phyloP scores from a whole-genome alignment of 2,329 filamentous ascomycete genomes.

The Fusarium nygamai region DNA sequence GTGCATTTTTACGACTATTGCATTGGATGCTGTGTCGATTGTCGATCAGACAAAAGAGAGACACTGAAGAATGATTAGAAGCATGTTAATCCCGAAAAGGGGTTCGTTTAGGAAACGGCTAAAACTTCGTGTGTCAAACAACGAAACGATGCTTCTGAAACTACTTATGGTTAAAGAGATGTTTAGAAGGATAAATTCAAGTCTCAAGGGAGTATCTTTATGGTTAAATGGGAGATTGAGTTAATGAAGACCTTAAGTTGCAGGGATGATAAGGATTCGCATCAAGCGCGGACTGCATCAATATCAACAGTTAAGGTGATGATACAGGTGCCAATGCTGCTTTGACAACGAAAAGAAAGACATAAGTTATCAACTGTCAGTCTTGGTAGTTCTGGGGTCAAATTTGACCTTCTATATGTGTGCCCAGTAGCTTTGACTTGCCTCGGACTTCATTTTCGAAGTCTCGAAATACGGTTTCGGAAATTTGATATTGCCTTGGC shows the following conservation, averaged over 20 bases:
- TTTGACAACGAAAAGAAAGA: neutral
- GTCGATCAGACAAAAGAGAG: too few species aligned
- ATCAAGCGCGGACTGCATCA: neutral
- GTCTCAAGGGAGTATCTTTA: neutral
- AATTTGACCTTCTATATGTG: constrained; percentile 1
- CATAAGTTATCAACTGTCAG: neutral
- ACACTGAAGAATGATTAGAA: neutral
- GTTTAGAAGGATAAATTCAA: neutral
- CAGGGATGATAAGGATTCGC: neutral
- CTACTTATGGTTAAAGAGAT: constrained; percentile 1
- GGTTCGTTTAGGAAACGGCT: constrained; percentile 7
- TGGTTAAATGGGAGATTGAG: neutral
- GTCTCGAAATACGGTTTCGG: constrained; percentile 1
- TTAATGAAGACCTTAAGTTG: neutral
- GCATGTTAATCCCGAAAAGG: constrained; percentile 8
- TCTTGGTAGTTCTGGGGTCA: neutral
- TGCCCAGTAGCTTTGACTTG: neutral
- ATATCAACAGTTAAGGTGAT: neutral
- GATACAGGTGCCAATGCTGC: neutral
- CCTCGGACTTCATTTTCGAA: neutral
- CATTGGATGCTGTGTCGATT: neutral
- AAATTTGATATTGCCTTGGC: neutral
- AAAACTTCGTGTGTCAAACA: neutral
- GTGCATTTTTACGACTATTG: neutral
- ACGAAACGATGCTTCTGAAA: neutral